A percentile compares a stretch with the other conserved stretches of the same genome.
Evolutionary conservation across 768 basidiomycete genomes (phyloP).

Genomic region (Amylocystis lapponica): DNA sequence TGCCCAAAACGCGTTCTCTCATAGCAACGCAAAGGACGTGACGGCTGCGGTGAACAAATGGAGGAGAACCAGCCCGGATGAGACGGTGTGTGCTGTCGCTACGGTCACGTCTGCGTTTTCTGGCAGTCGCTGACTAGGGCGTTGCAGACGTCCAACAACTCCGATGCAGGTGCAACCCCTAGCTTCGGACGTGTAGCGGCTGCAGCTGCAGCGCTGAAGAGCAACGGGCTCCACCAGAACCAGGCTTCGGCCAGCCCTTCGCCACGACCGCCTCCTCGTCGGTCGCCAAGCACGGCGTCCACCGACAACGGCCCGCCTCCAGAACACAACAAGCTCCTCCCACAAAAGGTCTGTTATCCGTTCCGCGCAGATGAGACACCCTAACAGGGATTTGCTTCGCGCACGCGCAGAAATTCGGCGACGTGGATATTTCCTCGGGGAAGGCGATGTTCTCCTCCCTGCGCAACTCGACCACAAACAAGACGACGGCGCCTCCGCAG

Average conservation of each 20-base stretch:
- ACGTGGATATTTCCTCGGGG: constrained; percentile 48
- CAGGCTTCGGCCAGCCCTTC: constrained; percentile 6
- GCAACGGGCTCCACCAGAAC: background rate
- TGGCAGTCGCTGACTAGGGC: no score
- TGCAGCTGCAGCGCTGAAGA: constrained; percentile 41
- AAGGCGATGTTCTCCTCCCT: constrained; percentile 43
- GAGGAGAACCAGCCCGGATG: constrained; percentile 4
- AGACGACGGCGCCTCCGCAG: constrained; percentile 31
- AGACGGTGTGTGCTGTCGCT: no score
- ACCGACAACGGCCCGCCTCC: constrained; percentile 11
- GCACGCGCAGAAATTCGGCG: constrained; percentile 48
- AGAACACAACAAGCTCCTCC: constrained; percentile 13
- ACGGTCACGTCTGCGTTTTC: no score
- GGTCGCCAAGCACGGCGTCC: constrained; percentile 10
- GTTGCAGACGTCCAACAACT: no score
- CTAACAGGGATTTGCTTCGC: background rate
- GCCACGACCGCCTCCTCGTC: constrained; percentile 24
- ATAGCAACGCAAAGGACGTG: background rate
- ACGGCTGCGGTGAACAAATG: constrained; percentile 1
- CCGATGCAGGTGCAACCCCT: constrained; percentile 32
- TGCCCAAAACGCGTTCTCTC: constrained; percentile 12
- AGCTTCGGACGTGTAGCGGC: constrained; percentile 54
- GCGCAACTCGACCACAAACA: constrained; percentile 36
- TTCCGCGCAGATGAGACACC: background rate
- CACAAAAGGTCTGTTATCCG: constrained; percentile 13